A percentile compares a stretch with the other conserved stretches of the same genome.
phyloP scores from a whole-genome alignment of 345 rosid species.

The Rhodamnia rubescens region DNA sequence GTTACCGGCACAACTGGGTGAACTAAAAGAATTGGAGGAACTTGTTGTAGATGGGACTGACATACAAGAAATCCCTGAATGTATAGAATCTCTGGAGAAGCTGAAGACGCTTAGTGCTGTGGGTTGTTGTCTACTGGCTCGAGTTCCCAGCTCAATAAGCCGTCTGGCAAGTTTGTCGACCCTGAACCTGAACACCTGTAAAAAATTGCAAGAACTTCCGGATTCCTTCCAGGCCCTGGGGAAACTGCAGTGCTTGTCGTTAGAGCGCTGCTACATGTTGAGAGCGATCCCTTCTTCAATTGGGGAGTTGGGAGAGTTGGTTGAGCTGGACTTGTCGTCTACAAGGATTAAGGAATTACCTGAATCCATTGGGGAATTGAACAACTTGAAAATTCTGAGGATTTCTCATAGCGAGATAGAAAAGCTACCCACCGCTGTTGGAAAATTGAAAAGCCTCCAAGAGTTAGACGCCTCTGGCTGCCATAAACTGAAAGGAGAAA shows the following conservation, averaged over 20 bases:
- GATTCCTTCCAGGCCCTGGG: too few species aligned
- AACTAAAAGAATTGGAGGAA: not conserved
- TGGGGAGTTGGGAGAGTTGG: not conserved
- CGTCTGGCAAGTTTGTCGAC: not conserved
- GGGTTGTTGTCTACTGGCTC: rapidly evolving
- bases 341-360: not conserved
- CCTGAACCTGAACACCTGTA: too few species aligned
- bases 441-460: not conserved
- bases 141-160: too few species aligned
- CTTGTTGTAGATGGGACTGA: not conserved
- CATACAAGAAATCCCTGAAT: not conserved
- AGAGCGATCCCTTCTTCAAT: not conserved
- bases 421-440: not conserved
- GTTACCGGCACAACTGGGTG: not conserved
- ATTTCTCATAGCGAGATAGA: not conserved
- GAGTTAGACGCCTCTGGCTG: not conserved
- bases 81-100: not conserved
- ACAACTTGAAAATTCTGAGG: not conserved
- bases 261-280: not conserved
- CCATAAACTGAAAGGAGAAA: too few species aligned
- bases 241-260: not conserved
- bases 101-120: not conserved
- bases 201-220: not conserved
- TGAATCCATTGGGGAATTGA: not conserved
- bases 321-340: not conserved